Conservation (phyloP, 495 filamentous ascomycete species). For the Penicillium lagena region DNA sequence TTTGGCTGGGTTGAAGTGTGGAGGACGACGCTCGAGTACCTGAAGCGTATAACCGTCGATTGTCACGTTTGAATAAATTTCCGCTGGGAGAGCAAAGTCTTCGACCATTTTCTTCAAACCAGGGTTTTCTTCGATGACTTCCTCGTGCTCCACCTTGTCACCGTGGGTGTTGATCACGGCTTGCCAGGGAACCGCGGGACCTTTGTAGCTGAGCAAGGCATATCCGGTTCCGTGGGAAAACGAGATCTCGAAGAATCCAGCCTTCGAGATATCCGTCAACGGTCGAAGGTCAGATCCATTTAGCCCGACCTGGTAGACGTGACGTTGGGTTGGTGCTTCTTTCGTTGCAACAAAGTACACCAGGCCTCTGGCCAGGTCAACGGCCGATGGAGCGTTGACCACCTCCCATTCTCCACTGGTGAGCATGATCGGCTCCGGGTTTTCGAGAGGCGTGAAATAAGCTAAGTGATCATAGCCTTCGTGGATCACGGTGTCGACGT, state of each 20-base stretch:
- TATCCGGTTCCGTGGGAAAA: constrained; percentile 81
- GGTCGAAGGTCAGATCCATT: constrained; percentile 64
- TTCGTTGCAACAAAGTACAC: constrained; percentile 91
- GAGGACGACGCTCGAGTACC: constrained; percentile 82
- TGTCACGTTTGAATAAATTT: constrained; percentile 78
- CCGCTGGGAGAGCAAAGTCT: constrained; percentile 74
- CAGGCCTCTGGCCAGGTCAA: constrained; percentile 77
- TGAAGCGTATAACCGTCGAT: constrained; percentile 75
- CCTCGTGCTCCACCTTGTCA: constrained; percentile 53
- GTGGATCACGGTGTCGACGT: constrained; percentile 86
- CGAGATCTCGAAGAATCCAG: constrained; percentile 79
- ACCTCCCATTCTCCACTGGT: constrained; percentile 94
- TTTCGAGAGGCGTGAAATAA: constrained; percentile 91
- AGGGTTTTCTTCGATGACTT: constrained; percentile 71
- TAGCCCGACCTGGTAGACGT: constrained; percentile 84
- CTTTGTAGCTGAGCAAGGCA: constrained; percentile 72
- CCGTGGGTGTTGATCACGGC: constrained; percentile 79
- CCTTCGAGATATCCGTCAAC: constrained; percentile 67
- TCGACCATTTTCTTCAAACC: constrained; percentile 60
- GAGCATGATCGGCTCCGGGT: constrained; percentile 69
- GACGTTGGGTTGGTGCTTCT: constrained; percentile 78
- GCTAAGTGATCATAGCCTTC: constrained; percentile 86
- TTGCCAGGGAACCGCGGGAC: constrained; percentile 87
- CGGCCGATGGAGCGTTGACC: constrained; percentile 75
- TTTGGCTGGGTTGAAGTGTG: constrained; percentile 79